Evolutionary conservation across 257 asterid genomes (phyloP), one percentile per base, ranked within the genome.

Genomic region (Thymus mandschuricus): DNA sequence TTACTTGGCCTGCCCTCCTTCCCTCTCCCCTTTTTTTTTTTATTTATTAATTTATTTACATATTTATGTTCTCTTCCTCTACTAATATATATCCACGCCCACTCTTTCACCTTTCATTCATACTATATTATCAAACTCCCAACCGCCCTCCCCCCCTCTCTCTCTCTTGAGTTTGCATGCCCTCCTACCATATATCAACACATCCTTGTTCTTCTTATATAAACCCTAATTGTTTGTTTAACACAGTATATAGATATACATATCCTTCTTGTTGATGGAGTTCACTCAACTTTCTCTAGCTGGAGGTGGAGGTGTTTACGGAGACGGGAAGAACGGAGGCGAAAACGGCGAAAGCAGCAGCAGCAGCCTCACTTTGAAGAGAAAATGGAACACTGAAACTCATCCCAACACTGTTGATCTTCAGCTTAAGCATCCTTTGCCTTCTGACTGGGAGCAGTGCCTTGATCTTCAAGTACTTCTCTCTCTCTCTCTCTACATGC

Each of bases 401-500:
- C 52, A 68, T 60, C 71, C 82, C 1, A 79, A 71, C 46, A 49
- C 60, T 45, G 80, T 86, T 60, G 88, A 86, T 70, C 85, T 86
- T 71, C 91, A 86, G 12, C 80, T 81, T 43, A 75, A 73, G 49
- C 85, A 83, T 8, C 91, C 91, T 6, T 77, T 86, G 80, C 91
- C 91, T 1, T 65, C 84, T 61, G 88, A 86, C 64, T 86, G 91
- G 91, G 91, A 86, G 73, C 91, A 86, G 62, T 86, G 91, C 72
- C 91, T 86, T 70, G 91, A 86, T 79, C 91, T 86, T 75, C 81
- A 86, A 80, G 91, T 86, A 78, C 6, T 35, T 3, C 43, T 41
- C 21, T 41, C 34, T 21, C 15, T 6, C 15, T 6, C 4, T 50
- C 8, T 50, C 8, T 50, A 11, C 21, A 3, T 52, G 58, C 8